Conservation (phyloP, 2,329 filamentous ascomycete genomes). For the Diaporthe humulicola region DNA sequence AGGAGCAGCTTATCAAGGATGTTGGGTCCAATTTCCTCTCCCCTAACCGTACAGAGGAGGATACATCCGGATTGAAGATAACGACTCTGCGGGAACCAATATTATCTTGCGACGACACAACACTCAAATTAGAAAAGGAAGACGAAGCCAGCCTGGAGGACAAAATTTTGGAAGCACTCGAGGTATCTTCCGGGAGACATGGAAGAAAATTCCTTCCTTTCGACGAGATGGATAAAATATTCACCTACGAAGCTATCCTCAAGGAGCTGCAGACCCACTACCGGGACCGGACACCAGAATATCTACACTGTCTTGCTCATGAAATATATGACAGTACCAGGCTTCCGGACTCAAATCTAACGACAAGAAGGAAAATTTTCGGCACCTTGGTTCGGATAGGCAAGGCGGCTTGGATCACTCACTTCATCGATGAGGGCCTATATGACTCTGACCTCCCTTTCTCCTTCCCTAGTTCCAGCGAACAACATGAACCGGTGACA, state of each 20-base stretch:
- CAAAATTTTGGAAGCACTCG: background rate
- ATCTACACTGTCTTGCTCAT: background rate
- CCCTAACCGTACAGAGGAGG: background rate
- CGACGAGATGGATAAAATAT: constrained; percentile 44
- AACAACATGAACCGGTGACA: background rate
- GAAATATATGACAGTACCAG: background rate
- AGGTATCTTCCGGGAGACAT: background rate
- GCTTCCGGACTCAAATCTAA: background rate
- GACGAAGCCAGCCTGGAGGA: background rate
- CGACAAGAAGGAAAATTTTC: constrained; percentile 28
- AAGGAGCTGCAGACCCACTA: constrained; percentile 28
- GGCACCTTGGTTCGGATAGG: constrained; percentile 10
- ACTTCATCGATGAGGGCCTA: constrained; percentile 13
- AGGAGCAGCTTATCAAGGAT: background rate
- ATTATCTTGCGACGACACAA: background rate
- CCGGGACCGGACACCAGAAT: background rate
- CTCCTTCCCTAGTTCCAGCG: background rate
- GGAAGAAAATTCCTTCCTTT: constrained; percentile 11
- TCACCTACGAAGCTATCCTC: constrained; percentile 49
- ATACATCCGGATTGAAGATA: background rate
- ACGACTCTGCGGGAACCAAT: background rate
- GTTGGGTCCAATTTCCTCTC: background rate
- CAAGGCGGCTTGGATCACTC: background rate
- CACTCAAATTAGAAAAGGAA: background rate
- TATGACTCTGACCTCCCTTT: constrained; percentile 29